Evolutionary conservation across 139 green algal genomes (phyloP), one percentile per base, ranked within the genome.

Genomic region (Spirogloea muscicola): DNA sequence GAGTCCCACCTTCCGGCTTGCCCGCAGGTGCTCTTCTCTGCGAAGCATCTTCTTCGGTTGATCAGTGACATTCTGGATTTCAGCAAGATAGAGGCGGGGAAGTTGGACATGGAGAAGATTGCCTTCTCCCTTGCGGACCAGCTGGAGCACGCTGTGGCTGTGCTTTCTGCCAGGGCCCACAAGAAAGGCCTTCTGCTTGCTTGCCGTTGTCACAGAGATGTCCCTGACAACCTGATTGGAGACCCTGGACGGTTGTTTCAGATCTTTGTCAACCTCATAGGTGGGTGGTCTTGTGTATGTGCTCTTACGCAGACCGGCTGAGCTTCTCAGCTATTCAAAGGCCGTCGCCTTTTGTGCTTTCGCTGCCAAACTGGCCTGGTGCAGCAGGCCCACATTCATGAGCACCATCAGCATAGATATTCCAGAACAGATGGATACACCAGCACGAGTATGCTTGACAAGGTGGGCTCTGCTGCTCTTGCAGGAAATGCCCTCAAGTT

Each of bases 61-160:
- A 76, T 76, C 59, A 70, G n/a, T 72, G 68, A 76, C 34, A 76
- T 76, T 37, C 25, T 76, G 49, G 68, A 76, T 16, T 76, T 76
- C 51, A 70, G 51, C 49, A 76, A 76, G 29, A 76, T 76, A 31
- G 68, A 76, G 57, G 68, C 68, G 3, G 68, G 68, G 4, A 76
- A 76, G 29, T 36, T 76, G 51, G 27, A 72, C 51, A n/a, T 76
- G 51, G 68, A 76, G 51, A 76, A 52, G 34, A 76, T 76, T 33
- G 68, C 68, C 34, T 76, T 76, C 49, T 76, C 68, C 3, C 1
- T 76, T 5, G 29, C 49, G 18, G 51, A 69, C 51, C 65, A 74
- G 33, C 51, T 76, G 68, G 68, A 76, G 34, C 68, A 76, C 31
- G 68, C 68, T 2, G 58, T 76, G 13, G 42, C 68, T n/a, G 68